Base-by-base conservation (phyloP, 2,329 filamentous ascomycete genomes). In the Colletotrichum lini region DNA sequence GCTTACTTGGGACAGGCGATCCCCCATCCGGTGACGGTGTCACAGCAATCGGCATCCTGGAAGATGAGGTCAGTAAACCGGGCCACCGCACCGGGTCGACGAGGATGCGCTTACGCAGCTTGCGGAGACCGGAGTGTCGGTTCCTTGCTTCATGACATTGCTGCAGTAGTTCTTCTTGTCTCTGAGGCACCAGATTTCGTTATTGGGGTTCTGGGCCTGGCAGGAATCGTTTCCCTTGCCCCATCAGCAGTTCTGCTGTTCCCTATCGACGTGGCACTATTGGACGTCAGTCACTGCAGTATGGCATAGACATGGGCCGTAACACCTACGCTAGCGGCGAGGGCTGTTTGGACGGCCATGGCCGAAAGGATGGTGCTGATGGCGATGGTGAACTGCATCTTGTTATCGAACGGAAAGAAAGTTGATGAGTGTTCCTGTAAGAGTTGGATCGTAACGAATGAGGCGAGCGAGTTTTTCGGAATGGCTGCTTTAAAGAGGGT, bases 11-110 rank as follows among this genome's bases (percentile, higher is more conserved):
- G 54, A 40, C 54, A 57, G 18, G 30, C 35, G 38, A 42, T 42
- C 13, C 54, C 35, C n/a, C 35, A 42, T 15, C 54, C 54, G 18
- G 30, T 57, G 18, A 42, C 18, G n/a, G 54, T 57, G 35, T 57
- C 38, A 18, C 54, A 57, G 54, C 54, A 57, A n/a, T 57, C 54
- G 38, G 54, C 54, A 57, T 42, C 53, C 54, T 57, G 13, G 16
- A 6, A 16, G 30, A 35, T 35, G 12, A 44, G 42, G 42, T 44
- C 12, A 44, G 42, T 16, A 7, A 44, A 16, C 12, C 4, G 16
- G 12, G 13, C 12, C 16, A 57, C n/a, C n/a, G 9, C 18, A 18
- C 12, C 12, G 26, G 26, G 16, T 21, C 6, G n/a, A 57, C 12
- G 6, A 42, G 9, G 18, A 4, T n/a, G 10, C 8, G n/a, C 54